Evolutionary conservation across 106 monocot species (phyloP), one percentile per base, ranked within the genome.

Genomic region (Platanthera guangdongensis): DNA sequence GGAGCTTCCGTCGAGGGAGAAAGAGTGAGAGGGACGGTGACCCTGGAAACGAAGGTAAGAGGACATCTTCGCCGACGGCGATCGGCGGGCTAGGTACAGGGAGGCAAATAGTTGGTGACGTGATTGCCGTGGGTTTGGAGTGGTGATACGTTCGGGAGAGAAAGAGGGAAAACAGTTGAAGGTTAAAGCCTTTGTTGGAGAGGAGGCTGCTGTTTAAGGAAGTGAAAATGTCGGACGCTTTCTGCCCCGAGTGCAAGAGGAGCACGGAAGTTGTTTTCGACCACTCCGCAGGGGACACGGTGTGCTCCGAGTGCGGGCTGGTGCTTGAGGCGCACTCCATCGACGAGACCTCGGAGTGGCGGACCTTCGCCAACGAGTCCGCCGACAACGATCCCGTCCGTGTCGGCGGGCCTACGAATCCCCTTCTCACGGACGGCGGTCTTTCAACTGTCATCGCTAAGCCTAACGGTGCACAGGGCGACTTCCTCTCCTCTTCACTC

Each of bases 311-410:
- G 47, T 80, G 80, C 80, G 80, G 80, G 30, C 80, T 80, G 51
- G 80, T 80, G 6, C 80, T 80, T 28, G 80, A 80, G 74, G 67
- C 80, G n/a, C 75, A 80, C 69, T 74, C 80, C 48, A 75, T 80
- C 13, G 80, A 80, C 69, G 80, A 80, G 69, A 80, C 80, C 46
- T 80, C 80, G 9, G 80, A 80, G 48, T 80, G 80, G 80, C 25
- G 80, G 51, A 80, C 80, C 48, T 80, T 80, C 16, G 80, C 80
- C 15, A 80, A 80, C 32, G 80, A 80, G 52, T 75, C 80, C 14
- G 75, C 67, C 67, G 80, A 80, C 14, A 75, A 60, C 55, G 80
- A 80, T 55, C 80, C 80, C 16, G 60, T 47, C 6, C 80, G 80
- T 80, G 80, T 80, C 75, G 80, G 80, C 15, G 75, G 75, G 53